Conservation (phyloP, 768 basidiomycete species). For the Suillus fuscotomentosus region DNA sequence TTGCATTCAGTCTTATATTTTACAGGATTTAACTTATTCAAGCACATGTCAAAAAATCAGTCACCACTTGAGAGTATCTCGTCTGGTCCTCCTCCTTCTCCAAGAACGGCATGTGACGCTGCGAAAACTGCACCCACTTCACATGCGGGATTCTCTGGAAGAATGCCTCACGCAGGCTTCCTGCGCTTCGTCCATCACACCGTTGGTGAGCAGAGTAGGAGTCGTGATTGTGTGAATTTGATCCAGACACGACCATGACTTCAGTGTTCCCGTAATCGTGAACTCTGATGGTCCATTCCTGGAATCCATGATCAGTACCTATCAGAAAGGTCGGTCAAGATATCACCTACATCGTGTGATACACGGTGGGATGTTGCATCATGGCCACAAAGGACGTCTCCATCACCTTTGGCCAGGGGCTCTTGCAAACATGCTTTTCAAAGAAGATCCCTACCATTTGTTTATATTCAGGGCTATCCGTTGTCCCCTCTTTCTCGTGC, state of each 20-base stretch:
- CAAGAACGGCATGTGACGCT: conserved; percentile 38
- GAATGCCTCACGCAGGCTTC: conserved; percentile 27
- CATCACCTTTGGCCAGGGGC: conserved; percentile 28
- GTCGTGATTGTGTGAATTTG: conserved; percentile 34
- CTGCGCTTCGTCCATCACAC: conserved; percentile 29
- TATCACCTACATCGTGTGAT: conserved; percentile 15
- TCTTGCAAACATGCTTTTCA: conserved; percentile 27
- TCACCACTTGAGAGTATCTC: conserved; percentile 36
- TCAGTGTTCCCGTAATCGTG: conserved; percentile 34
- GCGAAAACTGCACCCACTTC: conserved; percentile 27
- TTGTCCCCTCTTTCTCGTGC: conserved; percentile 26
- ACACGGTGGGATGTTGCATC: conserved; percentile 15
- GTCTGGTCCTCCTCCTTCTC: conserved; percentile 36
- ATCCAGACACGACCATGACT: conserved; percentile 41
- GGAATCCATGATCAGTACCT: not conserved
- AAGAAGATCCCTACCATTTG: conserved; percentile 18
- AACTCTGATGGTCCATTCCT: conserved; percentile 27
- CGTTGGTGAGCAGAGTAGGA: conserved; percentile 36
- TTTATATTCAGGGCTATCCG: conserved; percentile 24
- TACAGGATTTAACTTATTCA: not conserved
- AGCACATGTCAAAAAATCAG: conserved; percentile 27
- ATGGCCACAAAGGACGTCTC: conserved; percentile 15
- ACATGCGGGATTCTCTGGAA: conserved; percentile 25
- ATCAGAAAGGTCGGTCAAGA: conserved; percentile 3
- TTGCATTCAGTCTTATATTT: not conserved